These are phyloP conservation scores for Lachnellula hyalina DNA, from an alignment of 2,329 filamentous ascomycete genomes.

Conservation along the genomic window DNA sequence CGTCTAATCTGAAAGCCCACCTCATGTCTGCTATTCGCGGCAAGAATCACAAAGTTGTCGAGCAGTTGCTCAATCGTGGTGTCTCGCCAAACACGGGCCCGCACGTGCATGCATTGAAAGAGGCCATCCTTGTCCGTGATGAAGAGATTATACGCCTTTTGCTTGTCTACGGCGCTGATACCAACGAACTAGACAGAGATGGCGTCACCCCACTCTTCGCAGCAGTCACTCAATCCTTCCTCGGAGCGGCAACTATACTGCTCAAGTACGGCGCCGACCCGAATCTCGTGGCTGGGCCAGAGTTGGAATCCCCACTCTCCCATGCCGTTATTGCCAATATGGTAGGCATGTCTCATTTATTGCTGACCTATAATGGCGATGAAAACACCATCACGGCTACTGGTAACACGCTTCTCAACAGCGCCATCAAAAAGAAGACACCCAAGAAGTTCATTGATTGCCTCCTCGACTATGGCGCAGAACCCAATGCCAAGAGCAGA, in stretches of 20 bases:
- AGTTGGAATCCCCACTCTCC: conserved; percentile 50
- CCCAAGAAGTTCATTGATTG: conserved; percentile 51
- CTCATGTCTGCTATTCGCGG: conserved; percentile 50
- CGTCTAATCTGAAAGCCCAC: conserved; percentile 41
- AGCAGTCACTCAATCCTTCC: conserved; percentile 47
- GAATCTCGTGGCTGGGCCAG: conserved; percentile 45
- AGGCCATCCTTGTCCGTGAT: conserved; percentile 48
- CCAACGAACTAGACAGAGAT: conserved; percentile 46
- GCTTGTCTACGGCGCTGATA: conserved; percentile 51
- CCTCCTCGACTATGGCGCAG: conserved; percentile 53
- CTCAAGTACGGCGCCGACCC: conserved; percentile 60
- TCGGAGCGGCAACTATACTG: conserved; percentile 52
- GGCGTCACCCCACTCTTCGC: conserved; percentile 47
- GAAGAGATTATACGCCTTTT: conserved; percentile 49
- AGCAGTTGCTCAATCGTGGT: conserved; percentile 54
- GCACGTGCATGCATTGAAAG: conserved; percentile 45
- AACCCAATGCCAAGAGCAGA: conserved; percentile 53
- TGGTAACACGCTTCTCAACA: conserved; percentile 57
- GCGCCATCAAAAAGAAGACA: conserved; percentile 54
- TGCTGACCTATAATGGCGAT: conserved; percentile 57
- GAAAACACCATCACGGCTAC: conserved; percentile 47
- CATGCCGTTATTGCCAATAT: conserved; percentile 47
- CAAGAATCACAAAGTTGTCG: conserved; percentile 50
- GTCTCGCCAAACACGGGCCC: conserved; percentile 45
- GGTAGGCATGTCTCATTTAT: conserved; percentile 51